A percentile compares a stretch with the other conserved stretches of the same genome.
phyloP scores from a whole-genome alignment of 345 rosid genomes.

The Euphorbia peplus region DNA sequence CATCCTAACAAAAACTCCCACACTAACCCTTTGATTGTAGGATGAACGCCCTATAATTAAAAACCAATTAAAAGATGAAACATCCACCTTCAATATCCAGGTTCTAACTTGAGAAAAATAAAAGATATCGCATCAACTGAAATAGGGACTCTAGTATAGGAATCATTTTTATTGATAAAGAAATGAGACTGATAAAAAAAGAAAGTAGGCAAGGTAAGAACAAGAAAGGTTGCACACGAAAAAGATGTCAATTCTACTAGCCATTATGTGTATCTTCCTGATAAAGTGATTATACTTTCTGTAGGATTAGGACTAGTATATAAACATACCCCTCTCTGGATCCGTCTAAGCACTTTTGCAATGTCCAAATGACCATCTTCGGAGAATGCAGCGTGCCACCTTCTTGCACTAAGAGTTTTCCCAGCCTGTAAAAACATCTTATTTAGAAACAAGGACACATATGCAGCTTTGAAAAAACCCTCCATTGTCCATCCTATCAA shows the following conservation, averaged over 20 bases:
- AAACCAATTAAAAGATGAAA: constrained; percentile 24
- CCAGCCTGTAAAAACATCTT: constrained; percentile 52
- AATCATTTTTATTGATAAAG: background rate
- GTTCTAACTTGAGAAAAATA: background rate
- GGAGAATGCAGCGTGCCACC: constrained; percentile 87
- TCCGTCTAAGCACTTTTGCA: constrained; percentile 76
- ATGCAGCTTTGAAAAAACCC: background rate
- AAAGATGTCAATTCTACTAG: background rate
- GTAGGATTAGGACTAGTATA: background rate
- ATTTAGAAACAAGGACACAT: background rate
- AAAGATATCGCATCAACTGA: background rate
- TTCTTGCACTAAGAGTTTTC: constrained; percentile 83
- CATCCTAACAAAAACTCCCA: constrained; percentile 98
- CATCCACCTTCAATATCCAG: background rate
- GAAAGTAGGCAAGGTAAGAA: background rate
- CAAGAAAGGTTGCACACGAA: background rate
- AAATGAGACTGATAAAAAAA: background rate
- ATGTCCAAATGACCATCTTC: constrained; percentile 83
- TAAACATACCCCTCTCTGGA: constrained; percentile 80
- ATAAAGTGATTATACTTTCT: background rate
- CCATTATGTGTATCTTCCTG: background rate
- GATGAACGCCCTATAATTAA: constrained; percentile 77
- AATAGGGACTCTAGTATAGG: background rate
- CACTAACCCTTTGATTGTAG: constrained; percentile 80
- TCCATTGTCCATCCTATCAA: background rate